These are phyloP conservation scores for Spinellus fusiger DNA, from an alignment of 192 early-diverging fungal genomes.

Conservation along the genomic window DNA sequence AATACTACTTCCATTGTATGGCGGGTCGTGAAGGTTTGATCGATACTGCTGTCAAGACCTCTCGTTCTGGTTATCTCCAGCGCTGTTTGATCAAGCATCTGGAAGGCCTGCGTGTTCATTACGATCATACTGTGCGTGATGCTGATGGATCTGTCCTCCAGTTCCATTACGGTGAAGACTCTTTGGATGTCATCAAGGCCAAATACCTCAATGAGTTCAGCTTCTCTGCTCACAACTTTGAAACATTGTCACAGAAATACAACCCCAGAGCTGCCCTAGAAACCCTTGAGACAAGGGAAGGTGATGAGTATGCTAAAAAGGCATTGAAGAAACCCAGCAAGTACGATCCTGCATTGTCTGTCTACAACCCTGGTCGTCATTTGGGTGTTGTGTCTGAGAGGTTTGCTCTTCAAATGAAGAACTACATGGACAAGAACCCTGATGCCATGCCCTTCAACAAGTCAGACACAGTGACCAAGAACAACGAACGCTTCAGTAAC, in stretches of 20 bases:
- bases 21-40: conserved; percentile 99
- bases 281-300: conserved; percentile 68
- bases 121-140: conserved; percentile 97
- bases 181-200: conserved; percentile 91
- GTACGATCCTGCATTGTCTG: conserved; percentile 76
- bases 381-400: conserved; percentile 87
- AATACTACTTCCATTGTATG: conserved; percentile 93
- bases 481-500: conserved; percentile 48
- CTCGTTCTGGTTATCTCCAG: conserved; percentile 97
- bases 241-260: conserved; percentile 74
- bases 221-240: conserved; percentile 90
- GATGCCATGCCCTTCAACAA: conserved; percentile 56
- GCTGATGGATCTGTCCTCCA: conserved; percentile 91
- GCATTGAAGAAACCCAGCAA: conserved; percentile 63
- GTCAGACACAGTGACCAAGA: conserved; percentile 43
- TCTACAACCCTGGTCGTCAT: conserved; percentile 74
- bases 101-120: conserved; percentile 91
- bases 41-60: conserved; percentile 99
- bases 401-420: conserved; percentile 62
- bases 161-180: conserved; percentile 99
- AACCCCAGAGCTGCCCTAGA: conserved; percentile 59
- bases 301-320: conserved; percentile 70
- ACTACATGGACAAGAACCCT: conserved; percentile 71
- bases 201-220: conserved; percentile 87
- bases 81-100: conserved; percentile 99